Evolutionary conservation across 768 basidiomycete genomes (phyloP).

Genomic region (Leccinum truebloodii): DNA sequence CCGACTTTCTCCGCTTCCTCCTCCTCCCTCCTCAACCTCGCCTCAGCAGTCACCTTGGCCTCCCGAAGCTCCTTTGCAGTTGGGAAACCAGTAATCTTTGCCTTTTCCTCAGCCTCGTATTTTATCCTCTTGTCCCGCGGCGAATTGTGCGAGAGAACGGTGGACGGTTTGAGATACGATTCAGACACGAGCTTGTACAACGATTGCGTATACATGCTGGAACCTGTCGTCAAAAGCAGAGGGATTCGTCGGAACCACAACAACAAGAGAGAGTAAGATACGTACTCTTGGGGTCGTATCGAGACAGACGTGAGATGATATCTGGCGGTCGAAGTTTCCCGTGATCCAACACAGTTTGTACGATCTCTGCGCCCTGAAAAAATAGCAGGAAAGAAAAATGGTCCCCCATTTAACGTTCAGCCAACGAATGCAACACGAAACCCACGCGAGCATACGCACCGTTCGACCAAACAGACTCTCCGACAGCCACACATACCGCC

Average conservation of each 20-base stretch:
- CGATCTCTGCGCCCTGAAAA: constrained; percentile 68
- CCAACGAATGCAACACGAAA: not conserved
- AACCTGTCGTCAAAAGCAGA: constrained; percentile 19
- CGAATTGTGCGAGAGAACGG: constrained; percentile 73
- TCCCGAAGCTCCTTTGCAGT: constrained; percentile 78
- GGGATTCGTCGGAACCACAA: not conserved
- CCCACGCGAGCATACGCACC: constrained; percentile 44
- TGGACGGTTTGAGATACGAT: constrained; percentile 80
- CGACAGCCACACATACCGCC: constrained; percentile 75
- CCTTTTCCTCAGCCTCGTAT: constrained; percentile 79
- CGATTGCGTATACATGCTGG: constrained; percentile 53
- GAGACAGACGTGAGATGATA: constrained; percentile 54
- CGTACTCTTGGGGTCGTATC: constrained; percentile 60
- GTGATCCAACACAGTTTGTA: constrained; percentile 76
- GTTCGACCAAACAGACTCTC: constrained; percentile 66
- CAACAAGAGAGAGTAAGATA: constrained; percentile 14
- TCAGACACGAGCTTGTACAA: constrained; percentile 70
- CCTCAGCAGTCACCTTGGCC: constrained; percentile 65
- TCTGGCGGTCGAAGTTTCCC: constrained; percentile 83
- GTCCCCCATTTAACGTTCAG: not conserved
- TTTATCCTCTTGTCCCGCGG: constrained; percentile 78
- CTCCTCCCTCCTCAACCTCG: constrained; percentile 66
- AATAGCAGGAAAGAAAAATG: not conserved
- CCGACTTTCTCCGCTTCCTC: constrained; percentile 70
- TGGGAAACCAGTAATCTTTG: constrained; percentile 72